phyloP scores from a whole-genome alignment of 129 eudicot genomes.

The Calendula officinalis region DNA sequence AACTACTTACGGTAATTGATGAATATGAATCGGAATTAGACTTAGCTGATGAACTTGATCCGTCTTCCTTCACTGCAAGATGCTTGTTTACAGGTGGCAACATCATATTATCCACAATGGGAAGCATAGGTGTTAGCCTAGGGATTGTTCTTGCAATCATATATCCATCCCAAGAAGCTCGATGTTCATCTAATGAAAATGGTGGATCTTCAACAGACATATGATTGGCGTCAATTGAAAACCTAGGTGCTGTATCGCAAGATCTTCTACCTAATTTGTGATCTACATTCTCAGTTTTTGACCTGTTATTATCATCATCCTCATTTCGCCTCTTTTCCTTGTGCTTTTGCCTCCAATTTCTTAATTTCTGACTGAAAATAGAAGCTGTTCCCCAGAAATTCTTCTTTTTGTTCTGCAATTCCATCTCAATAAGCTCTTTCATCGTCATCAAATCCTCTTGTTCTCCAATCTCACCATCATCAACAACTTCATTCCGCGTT shows the following conservation, averaged over 20 bases:
- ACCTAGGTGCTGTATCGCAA: constrained; percentile 68
- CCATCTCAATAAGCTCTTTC: constrained; percentile 88
- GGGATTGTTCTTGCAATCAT: constrained; percentile 82
- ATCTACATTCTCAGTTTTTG: constrained; percentile 36
- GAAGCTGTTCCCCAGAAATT: constrained; percentile 61
- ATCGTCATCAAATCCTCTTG: constrained; percentile 59
- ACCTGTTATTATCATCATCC: constrained; percentile 13
- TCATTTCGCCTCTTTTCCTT: constrained; percentile 34
- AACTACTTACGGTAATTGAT: constrained; percentile 59
- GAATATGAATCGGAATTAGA: constrained; percentile 60
- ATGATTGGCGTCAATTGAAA: constrained; percentile 60
- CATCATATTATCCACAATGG: constrained; percentile 64
- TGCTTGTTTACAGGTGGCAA: constrained; percentile 37
- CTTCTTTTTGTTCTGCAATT: constrained; percentile 36
- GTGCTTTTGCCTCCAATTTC: constrained; percentile 63
- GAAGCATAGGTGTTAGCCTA: constrained; percentile 69
- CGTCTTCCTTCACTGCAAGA: constrained; percentile 41
- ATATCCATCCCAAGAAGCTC: constrained; percentile 98
- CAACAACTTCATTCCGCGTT: constrained; percentile 20
- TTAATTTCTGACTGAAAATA: constrained; percentile 52
- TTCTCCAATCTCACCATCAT: constrained; percentile 35
- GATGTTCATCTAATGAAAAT: constrained; percentile 66
- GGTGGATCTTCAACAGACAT: constrained; percentile 44
- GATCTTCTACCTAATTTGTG: constrained; percentile 63
- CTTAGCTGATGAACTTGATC: constrained; percentile 51